These are phyloP conservation scores for Atractiella rhizophila DNA, from an alignment of 768 basidiomycete genomes.

Conservation along the genomic window DNA sequence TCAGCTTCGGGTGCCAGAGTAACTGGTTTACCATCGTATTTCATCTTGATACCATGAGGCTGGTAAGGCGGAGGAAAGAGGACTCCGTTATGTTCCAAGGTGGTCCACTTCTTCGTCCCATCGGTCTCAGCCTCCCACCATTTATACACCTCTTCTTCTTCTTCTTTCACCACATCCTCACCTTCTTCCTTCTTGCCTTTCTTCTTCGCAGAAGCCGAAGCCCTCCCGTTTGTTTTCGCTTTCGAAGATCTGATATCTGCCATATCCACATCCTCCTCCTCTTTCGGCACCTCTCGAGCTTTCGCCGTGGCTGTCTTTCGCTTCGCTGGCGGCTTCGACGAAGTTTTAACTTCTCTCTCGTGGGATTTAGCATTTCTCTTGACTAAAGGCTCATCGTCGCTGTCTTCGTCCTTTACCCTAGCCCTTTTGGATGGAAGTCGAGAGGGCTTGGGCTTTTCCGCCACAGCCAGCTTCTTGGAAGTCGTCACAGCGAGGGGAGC, in stretches of 20 bases:
- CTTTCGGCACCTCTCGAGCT: too few relatives aligned
- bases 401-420: slow-evolving; percentile 27
- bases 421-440: slow-evolving; percentile 22
- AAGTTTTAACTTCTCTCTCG: too few relatives aligned
- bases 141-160: slow-evolving; percentile 28
- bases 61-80: slow-evolving; percentile 89
- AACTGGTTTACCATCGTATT: slow-evolving; percentile 69
- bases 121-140: slow-evolving; percentile 44
- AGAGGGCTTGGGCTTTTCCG: slow-evolving; percentile 23
- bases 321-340: slow-evolving; percentile 15
- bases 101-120: slow-evolving; percentile 59
- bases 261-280: slow-evolving; percentile 18
- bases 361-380: too few relatives aligned
- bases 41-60: slow-evolving; percentile 66
- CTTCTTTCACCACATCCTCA: slow-evolving; percentile 20
- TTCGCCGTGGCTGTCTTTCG: slow-evolving; percentile 4
- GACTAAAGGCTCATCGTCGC: slow-evolving; percentile 24
- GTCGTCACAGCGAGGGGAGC: slow-evolving; percentile 16
- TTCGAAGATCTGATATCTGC: too few relatives aligned
- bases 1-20: slow-evolving; percentile 63
- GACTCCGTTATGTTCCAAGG: slow-evolving; percentile 82
- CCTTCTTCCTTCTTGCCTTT: slow-evolving; percentile 20
- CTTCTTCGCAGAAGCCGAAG: slow-evolving; percentile 24
- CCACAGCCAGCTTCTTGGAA: slow-evolving; percentile 25
- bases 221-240: slow-evolving; percentile 28